Percentiles rank a stretch among this genome's conserved stretches.
These are phyloP conservation scores for Allomyces macrogynus DNA, from an alignment of 192 early-diverging fungal genomes.

Conservation along the genomic window DNA sequence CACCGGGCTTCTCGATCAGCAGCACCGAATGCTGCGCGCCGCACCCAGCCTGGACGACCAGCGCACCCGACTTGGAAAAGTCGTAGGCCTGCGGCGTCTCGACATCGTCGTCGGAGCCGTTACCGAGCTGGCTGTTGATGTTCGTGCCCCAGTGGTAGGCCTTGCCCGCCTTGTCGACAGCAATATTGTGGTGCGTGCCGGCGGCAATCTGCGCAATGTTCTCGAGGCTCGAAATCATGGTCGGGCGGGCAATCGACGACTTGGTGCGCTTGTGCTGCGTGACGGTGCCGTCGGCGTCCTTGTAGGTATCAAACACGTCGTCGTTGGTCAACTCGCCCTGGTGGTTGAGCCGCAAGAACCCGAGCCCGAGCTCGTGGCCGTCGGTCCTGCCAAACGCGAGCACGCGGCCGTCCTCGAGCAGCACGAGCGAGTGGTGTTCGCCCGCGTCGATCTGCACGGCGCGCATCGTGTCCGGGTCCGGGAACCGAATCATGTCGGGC, in stretches of 20 bases:
- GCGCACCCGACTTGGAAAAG: constrained; percentile 49
- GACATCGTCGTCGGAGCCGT: constrained; percentile 55
- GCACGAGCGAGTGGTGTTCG: constrained; percentile 62
- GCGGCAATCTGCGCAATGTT: constrained; percentile 27
- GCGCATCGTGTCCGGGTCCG: constrained; percentile 17
- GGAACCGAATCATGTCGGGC: constrained; percentile 24
- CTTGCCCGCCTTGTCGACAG: constrained; percentile 7
- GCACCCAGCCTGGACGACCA: constrained; percentile 37
- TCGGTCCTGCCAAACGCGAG: constrained; percentile 73
- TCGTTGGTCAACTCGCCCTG: constrained; percentile 12
- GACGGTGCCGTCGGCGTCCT: constrained; percentile 2
- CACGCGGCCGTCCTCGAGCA: constrained; percentile 49
- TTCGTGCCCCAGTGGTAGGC: constrained; percentile 64
- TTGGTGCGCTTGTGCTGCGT: constrained; percentile 15
- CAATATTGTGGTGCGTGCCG: constrained; percentile 40
- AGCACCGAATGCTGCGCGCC: constrained; percentile 67
- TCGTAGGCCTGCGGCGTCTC: constrained; percentile 31
- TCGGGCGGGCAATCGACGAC: constrained; percentile 37
- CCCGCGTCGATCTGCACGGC: constrained; percentile 52
- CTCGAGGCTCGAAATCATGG: constrained; percentile 19
- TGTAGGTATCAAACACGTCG: background rate
- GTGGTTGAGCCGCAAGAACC: background rate
- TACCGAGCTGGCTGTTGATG: constrained; percentile 63
- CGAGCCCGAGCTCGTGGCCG: constrained; percentile 58
- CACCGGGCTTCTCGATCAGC: constrained; percentile 11